Conservation (phyloP, 176 grass and related monocot genomes). For the Musa troglodytarum region DNA sequence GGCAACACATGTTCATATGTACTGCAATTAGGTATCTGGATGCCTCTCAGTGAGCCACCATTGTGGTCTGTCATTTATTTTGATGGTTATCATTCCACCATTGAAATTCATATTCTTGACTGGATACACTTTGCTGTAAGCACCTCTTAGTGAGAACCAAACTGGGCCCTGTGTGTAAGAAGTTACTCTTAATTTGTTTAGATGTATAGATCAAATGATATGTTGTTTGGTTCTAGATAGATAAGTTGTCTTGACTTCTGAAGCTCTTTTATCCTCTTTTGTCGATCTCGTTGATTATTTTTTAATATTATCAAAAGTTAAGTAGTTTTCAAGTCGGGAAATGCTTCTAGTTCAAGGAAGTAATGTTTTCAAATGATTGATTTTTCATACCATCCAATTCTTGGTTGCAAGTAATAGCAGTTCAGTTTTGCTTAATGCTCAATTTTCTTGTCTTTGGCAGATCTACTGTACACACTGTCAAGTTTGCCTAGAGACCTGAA, state of each 20-base stretch:
- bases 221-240: neutral
- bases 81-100: neutral
- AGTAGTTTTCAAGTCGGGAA: neutral
- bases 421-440: neutral
- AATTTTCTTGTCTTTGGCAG: slow-evolving; percentile 28
- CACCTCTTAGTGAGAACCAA: neutral
- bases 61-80: neutral
- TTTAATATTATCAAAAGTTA: neutral
- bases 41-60: neutral
- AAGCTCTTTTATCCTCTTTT: neutral
- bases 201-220: neutral
- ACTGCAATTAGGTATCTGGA: neutral
- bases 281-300: neutral
- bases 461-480: slow-evolving; percentile 61
- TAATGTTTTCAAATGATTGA: neutral
- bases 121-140: neutral
- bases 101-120: neutral
- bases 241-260: neutral
- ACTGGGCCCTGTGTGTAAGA: neutral
- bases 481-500: slow-evolving; percentile 62
- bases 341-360: neutral
- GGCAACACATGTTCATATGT: neutral
- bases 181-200: neutral
- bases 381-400: neutral
- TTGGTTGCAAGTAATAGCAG: neutral